Evolutionary conservation across 805 yeast species (phyloP).

Genomic region (Starmerella potacharoeniae): DNA sequence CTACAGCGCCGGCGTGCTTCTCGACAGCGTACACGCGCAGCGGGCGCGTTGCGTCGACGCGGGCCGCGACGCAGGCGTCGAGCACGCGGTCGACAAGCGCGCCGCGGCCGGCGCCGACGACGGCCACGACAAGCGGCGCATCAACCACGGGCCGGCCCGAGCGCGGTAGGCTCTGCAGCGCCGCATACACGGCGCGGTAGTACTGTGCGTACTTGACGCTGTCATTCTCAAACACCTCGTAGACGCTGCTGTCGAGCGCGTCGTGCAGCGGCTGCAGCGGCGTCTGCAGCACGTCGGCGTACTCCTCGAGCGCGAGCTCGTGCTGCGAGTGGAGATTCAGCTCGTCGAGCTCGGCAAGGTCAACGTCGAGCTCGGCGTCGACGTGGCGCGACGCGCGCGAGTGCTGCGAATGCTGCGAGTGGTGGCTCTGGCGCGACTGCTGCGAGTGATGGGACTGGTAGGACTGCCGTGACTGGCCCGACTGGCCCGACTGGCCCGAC

Average conservation of each 20-base stretch:
- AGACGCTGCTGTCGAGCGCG: conserved; percentile 47
- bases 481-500: background rate
- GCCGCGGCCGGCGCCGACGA: conserved; percentile 86
- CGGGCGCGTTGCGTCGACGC: conserved; percentile 16
- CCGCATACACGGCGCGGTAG: conserved; percentile 48
- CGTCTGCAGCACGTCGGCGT: conserved; percentile 36
- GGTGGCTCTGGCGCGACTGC: background rate
- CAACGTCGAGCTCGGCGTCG: conserved; percentile 10
- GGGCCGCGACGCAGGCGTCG: conserved; percentile 30
- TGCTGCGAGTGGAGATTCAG: background rate
- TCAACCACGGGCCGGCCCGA: background rate
- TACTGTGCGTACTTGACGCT: conserved; percentile 56
- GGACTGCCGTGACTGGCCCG: background rate
- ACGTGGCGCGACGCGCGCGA: conserved; percentile 11
- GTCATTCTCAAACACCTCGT: conserved; percentile 64
- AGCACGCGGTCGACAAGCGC: conserved; percentile 53
- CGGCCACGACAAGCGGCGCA: conserved; percentile 29
- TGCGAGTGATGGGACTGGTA: background rate
- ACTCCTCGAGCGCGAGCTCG: conserved; percentile 5
- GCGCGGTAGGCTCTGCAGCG: conserved; percentile 31
- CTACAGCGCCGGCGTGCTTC: conserved; percentile 51
- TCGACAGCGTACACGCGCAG: conserved; percentile 50
- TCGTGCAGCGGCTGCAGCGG: conserved; percentile 67
- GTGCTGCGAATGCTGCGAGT: conserved; percentile 4
- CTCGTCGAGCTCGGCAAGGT: background rate